Percentiles rank a stretch among this genome's conserved stretches.
Evolutionary conservation across 2,329 filamentous ascomycete species (phyloP).

Genomic region (Phyllosticta citrichinensis): DNA sequence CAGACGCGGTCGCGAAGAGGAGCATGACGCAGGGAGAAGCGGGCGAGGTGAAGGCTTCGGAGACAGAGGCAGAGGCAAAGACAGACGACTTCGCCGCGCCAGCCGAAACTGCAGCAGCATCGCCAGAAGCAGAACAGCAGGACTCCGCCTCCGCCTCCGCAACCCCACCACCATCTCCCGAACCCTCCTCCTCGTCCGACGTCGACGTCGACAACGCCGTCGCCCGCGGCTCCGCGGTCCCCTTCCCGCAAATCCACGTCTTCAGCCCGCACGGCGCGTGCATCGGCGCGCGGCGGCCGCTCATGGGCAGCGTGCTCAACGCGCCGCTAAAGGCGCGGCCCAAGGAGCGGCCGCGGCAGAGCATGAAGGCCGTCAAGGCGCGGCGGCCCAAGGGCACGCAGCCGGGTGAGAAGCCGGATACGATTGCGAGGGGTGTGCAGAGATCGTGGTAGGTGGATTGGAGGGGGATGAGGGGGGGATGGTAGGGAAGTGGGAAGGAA

Average conservation of each 20-base stretch:
- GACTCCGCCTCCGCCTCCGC: no score
- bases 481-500: no score
- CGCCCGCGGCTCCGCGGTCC: conserved; percentile 15
- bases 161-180: no score
- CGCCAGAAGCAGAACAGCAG: no score
- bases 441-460: not conserved
- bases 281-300: conserved; percentile 54
- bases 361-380: conserved; percentile 47
- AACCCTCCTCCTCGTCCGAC: not conserved
- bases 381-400: not conserved
- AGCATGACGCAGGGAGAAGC: conserved; percentile 36
- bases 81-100: no score
- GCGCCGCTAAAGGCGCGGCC: conserved; percentile 45
- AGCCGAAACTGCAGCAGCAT: no score
- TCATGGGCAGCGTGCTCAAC: conserved; percentile 58
- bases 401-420: not conserved
- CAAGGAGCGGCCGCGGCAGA: conserved; percentile 51
- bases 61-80: no score
- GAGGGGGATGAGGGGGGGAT: no score
- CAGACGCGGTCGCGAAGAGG: conserved; percentile 18
- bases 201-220: conserved; percentile 10
- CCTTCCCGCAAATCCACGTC: conserved; percentile 68
- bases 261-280: conserved; percentile 79
- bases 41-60: no score
- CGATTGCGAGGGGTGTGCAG: not conserved